Percentiles rank a stretch among this genome's conserved stretches.
Conservation (phyloP, 116 monocot genomes). For the Posidonia oceanica region DNA sequence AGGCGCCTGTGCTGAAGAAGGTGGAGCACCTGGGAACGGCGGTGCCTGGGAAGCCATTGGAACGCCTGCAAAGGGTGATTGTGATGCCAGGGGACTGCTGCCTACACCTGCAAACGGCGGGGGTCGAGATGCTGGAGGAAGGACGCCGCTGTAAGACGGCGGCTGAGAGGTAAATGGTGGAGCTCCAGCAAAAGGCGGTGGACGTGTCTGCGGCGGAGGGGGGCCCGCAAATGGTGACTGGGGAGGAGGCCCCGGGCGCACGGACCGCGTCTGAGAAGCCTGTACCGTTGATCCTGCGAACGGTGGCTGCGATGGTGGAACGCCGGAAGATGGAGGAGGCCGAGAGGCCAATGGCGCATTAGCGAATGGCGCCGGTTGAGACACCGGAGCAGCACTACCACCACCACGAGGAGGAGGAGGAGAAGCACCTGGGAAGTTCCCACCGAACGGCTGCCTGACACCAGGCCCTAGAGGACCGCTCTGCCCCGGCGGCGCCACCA, state of each 20-base stretch:
- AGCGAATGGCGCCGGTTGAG: constrained; percentile 5
- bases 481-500: constrained; percentile 3
- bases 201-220: not conserved
- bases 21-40: constrained; percentile 4
- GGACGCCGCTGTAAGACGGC: constrained; percentile 18
- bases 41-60: constrained; percentile 11
- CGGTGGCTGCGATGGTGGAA: not conserved
- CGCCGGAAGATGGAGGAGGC: not conserved
- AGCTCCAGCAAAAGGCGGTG: not conserved
- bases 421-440: not conserved
- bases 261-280: constrained; percentile 1
- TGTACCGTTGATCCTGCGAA: constrained; percentile 1
- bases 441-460: not conserved
- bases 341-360: constrained; percentile 6
- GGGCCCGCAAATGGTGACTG: not conserved
- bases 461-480: constrained; percentile 20
- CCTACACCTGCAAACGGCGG: not conserved
- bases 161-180: constrained; percentile 1
- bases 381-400: not conserved
- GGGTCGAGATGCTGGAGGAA: constrained; percentile 7
- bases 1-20: constrained; percentile 2
- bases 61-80: constrained; percentile 1
- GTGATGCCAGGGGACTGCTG: not conserved
- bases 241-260: not conserved
- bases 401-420: not conserved